phyloP scores from a whole-genome alignment of 2,329 filamentous ascomycete genomes.

The Colletotrichum lupini region DNA sequence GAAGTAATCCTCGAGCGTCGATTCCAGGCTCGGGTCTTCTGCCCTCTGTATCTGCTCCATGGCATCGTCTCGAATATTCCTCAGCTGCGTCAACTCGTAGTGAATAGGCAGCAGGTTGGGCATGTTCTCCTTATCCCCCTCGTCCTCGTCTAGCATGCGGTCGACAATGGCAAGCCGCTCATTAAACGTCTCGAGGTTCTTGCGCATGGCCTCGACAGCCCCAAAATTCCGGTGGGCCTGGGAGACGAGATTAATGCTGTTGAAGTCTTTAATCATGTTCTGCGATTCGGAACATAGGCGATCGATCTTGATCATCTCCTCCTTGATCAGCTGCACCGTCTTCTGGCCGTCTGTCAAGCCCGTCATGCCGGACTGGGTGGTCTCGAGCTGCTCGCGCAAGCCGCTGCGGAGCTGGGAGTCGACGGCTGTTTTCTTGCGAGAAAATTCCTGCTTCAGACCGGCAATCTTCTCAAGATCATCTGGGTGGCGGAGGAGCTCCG shows the following conservation, averaged over 20 bases:
- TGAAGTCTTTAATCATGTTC: slow-evolving; percentile 97
- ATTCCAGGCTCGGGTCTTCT: slow-evolving; percentile 78
- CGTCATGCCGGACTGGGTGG: slow-evolving; percentile 92
- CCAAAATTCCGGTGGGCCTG: slow-evolving; percentile 97
- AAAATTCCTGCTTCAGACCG: slow-evolving; percentile 89
- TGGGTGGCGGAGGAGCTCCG: slow-evolving; percentile 92
- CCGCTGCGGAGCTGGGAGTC: slow-evolving; percentile 91
- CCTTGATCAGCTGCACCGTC: slow-evolving; percentile 91
- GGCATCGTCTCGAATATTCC: slow-evolving; percentile 95
- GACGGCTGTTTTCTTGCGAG: slow-evolving; percentile 90
- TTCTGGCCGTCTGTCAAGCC: slow-evolving; percentile 91
- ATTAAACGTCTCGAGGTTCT: slow-evolving; percentile 88
- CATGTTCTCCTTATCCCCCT: slow-evolving; percentile 88
- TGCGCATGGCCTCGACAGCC: slow-evolving; percentile 92
- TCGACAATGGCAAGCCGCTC: slow-evolving; percentile 81
- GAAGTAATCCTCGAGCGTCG: slow-evolving; percentile 92
- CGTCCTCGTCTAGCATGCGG: slow-evolving; percentile 83
- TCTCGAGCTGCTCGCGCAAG: slow-evolving; percentile 91
- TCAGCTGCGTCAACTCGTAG: slow-evolving; percentile 89
- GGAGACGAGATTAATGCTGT: slow-evolving; percentile 89
- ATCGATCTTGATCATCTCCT: slow-evolving; percentile 99
- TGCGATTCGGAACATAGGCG: slow-evolving; percentile 96
- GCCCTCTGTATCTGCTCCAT: slow-evolving; percentile 93
- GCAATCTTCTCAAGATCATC: slow-evolving; percentile 98
- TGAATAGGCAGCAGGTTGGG: slow-evolving; percentile 90